A percentile compares a stretch with the other conserved stretches of the same genome.
Evolutionary conservation across 2,329 filamentous ascomycete genomes (phyloP).

Genomic region (Chrysoporthe puriensis): DNA sequence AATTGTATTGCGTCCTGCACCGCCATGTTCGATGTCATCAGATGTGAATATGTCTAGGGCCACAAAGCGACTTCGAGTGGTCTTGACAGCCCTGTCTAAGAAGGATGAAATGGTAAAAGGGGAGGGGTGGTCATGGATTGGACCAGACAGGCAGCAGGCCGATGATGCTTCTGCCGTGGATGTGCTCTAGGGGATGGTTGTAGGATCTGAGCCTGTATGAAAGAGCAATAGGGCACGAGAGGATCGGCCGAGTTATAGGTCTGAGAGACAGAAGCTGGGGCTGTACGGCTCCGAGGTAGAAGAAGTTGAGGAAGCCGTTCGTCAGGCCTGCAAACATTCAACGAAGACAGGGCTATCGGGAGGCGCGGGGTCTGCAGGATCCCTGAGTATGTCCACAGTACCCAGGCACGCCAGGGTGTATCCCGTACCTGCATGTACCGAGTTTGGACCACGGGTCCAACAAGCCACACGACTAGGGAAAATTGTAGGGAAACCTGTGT

Average conservation of each 20-base stretch:
- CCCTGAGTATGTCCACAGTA: not conserved
- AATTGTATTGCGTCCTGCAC: constrained; percentile 43
- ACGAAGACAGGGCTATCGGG: not conserved
- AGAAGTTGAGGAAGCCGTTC: not conserved
- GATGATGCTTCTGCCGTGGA: not conserved
- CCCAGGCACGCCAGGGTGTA: not conserved
- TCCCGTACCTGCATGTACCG: not conserved
- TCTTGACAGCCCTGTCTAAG: not conserved
- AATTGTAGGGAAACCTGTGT: too few relatives aligned
- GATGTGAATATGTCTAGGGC: not conserved
- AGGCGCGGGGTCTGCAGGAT: not conserved
- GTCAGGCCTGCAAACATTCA: not conserved
- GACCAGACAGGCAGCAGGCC: not conserved
- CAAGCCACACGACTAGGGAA: not conserved
- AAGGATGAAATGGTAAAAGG: not conserved
- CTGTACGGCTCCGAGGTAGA: not conserved
- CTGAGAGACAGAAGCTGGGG: not conserved
- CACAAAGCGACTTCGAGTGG: not conserved
- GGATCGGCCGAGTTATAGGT: not conserved
- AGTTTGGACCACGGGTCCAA: not conserved
- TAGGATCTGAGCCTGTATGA: not conserved
- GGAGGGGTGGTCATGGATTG: not conserved
- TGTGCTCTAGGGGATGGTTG: not conserved
- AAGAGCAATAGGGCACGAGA: not conserved
- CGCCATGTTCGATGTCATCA: constrained; percentile 19